These are phyloP conservation scores for Melanogaster broomeanus DNA, from an alignment of 768 basidiomycete species.

Conservation along the genomic window DNA sequence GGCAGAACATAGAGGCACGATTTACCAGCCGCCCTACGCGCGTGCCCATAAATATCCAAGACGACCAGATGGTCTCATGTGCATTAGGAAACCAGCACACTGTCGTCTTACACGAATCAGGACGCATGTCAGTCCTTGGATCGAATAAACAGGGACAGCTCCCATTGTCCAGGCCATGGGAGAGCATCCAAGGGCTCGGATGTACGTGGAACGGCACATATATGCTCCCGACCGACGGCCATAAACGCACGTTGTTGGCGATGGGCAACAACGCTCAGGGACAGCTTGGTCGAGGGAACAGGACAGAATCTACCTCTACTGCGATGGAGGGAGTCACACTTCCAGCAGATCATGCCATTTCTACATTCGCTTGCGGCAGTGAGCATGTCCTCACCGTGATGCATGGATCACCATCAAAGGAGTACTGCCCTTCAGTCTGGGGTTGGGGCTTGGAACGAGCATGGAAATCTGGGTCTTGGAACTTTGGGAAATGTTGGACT, in stretches of 20 bases:
- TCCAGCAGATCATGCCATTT: constrained; percentile 26
- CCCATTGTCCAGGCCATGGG: constrained; percentile 32
- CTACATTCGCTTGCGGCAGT: constrained; percentile 69
- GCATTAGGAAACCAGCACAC: constrained; percentile 58
- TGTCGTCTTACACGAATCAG: constrained; percentile 44
- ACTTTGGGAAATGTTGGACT: constrained; percentile 51
- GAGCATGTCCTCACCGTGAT: constrained; percentile 71
- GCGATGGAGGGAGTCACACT: constrained; percentile 13
- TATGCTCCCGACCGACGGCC: constrained; percentile 28
- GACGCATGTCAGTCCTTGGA: constrained; percentile 55
- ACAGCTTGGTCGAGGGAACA: constrained; percentile 56
- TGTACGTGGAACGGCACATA: constrained; percentile 88
- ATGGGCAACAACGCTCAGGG: constrained; percentile 59
- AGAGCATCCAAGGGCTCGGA: constrained; percentile 36
- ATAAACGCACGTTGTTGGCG: constrained; percentile 38
- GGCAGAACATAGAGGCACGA: constrained; percentile 28
- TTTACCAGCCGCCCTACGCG: constrained; percentile 24
- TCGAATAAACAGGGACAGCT: constrained; percentile 74
- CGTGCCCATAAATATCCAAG: constrained; percentile 33
- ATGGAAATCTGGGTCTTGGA: constrained; percentile 85
- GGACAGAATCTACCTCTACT: not conserved
- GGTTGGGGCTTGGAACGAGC: constrained; percentile 99
- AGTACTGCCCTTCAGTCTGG: constrained; percentile 48
- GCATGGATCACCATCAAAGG: constrained; percentile 17
- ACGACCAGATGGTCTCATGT: constrained; percentile 35